Evolutionary conservation across 106 monocot species (phyloP).

Genomic region (Alisma plantagoaquatica): DNA sequence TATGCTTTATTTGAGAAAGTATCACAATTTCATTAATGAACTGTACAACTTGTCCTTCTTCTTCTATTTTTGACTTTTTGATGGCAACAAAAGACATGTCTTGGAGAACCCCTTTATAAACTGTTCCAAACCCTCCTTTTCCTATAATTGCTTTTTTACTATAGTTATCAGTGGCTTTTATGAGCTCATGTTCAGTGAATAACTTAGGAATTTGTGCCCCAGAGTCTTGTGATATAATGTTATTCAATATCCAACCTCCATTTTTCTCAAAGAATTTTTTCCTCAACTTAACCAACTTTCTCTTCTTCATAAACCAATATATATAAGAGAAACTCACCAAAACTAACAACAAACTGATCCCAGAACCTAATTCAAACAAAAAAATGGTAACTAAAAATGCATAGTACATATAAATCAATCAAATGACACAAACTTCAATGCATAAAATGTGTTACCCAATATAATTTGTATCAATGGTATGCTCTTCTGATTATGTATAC

Average conservation of each 20-base stretch:
- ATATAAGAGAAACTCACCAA: not conserved
- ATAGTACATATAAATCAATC: too few relatives aligned
- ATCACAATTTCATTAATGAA: conserved; percentile 12
- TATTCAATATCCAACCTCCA: conserved; percentile 7
- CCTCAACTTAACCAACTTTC: conserved; percentile 1
- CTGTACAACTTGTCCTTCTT: conserved; percentile 2
- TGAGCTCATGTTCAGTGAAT: conserved; percentile 6
- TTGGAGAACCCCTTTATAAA: conserved; percentile 11
- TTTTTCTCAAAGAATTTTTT: conserved; percentile 10
- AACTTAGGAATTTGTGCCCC: not conserved
- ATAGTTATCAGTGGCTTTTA: conserved; percentile 9
- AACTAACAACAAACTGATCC: not conserved
- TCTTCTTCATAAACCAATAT: conserved; percentile 2
- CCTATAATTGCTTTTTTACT: conserved; percentile 3
- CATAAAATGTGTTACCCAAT: too few relatives aligned
- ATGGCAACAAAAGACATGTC: conserved; percentile 7
- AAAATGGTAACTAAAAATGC: too few relatives aligned
- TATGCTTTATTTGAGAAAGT: conserved; percentile 11
- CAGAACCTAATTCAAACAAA: conserved; percentile 22
- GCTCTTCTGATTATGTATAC: conserved; percentile 13
- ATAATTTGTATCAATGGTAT: conserved; percentile 16
- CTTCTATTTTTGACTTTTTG: conserved; percentile 9
- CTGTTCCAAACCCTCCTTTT: conserved; percentile 9
- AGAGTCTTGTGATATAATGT: not conserved
- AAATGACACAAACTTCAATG: too few relatives aligned